Evolutionary conservation across 345 rosid species (phyloP).

Genomic region (Lenwebbia sp.): DNA sequence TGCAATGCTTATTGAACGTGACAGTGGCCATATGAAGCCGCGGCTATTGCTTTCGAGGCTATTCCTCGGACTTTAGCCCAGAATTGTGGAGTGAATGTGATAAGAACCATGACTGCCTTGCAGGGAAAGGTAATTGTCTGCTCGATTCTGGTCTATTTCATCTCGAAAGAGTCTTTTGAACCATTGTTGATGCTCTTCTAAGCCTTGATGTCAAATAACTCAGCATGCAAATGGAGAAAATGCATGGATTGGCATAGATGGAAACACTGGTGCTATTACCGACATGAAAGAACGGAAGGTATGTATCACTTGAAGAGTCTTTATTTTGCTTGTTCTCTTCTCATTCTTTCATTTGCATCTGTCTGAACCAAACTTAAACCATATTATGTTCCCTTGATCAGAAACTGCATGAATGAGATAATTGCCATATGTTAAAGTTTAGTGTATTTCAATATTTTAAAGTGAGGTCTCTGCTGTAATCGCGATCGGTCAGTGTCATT

Average conservation of each 20-base stretch:
- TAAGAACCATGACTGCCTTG: constrained; percentile 71
- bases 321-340: neutral
- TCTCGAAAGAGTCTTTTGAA: neutral
- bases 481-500: neutral
- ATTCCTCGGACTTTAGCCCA: constrained; percentile 86
- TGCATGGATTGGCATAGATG: constrained; percentile 94
- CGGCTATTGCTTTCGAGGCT: constrained; percentile 92
- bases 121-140: constrained; percentile 66
- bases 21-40: constrained; percentile 99
- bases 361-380: neutral
- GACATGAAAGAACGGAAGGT: constrained; percentile 93
- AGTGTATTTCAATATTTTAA: neutral
- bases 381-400: neutral
- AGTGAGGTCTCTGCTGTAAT: neutral
- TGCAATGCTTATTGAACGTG: neutral
- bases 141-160: neutral
- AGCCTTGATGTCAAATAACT: neutral
- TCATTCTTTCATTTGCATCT: neutral
- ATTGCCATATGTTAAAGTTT: neutral
- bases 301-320: neutral
- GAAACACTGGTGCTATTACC: constrained; percentile 77
- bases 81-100: constrained; percentile 78
- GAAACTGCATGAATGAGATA: neutral
- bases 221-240: constrained; percentile 98
- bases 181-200: neutral